Evolutionary conservation across 2,329 filamentous ascomycete genomes (phyloP).

Genomic region (Aspergillus novofumigatus): DNA sequence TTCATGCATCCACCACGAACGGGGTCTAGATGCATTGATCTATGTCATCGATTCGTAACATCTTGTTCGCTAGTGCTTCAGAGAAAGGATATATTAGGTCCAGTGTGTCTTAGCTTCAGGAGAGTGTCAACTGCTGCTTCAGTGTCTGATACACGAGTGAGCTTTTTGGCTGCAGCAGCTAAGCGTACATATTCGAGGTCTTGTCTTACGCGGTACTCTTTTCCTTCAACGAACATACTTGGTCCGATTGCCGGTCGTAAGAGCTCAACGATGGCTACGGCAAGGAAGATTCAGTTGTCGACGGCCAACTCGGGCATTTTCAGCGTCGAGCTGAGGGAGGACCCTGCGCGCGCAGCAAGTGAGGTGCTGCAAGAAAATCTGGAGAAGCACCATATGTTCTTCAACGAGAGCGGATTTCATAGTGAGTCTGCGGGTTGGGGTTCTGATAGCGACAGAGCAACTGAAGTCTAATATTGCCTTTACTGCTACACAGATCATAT

Average conservation of each 20-base stretch:
- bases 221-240: neutral
- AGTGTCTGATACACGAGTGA: too few relatives aligned
- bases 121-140: neutral
- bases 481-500: slow-evolving; percentile 60
- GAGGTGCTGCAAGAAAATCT: slow-evolving; percentile 74
- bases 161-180: too few relatives aligned
- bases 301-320: slow-evolving; percentile 44
- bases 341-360: slow-evolving; percentile 59
- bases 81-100: neutral
- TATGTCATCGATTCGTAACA: neutral
- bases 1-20: neutral
- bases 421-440: slow-evolving; percentile 33
- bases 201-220: neutral
- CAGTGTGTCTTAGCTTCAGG: neutral
- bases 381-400: slow-evolving; percentile 70
- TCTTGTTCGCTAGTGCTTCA: neutral
- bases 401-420: slow-evolving; percentile 71
- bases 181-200: neutral
- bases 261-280: slow-evolving; percentile 44
- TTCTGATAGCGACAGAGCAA: neutral
- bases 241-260: neutral
- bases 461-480: neutral
- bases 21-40: neutral
- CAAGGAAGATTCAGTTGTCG: slow-evolving; percentile 45
- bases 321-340: slow-evolving; percentile 46